A percentile compares a stretch with the other conserved stretches of the same genome.
Conservation (phyloP, 306 rosid genomes). For the Phaseolus lunatus region DNA sequence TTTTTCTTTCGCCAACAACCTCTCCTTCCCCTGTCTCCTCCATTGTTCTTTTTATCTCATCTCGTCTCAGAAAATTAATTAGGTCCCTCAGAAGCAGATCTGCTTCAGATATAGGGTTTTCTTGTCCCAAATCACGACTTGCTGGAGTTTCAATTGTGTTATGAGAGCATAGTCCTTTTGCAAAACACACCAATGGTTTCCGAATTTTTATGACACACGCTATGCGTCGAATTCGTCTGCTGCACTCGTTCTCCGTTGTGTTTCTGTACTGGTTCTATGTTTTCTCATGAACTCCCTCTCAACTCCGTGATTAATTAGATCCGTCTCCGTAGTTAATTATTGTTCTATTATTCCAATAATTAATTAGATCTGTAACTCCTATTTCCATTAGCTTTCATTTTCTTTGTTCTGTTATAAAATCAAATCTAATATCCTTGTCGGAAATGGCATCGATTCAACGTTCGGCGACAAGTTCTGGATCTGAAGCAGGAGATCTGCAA, state of each 20-base stretch:
- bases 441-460: slow-evolving; percentile 63
- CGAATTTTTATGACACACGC: slow-evolving; percentile 37
- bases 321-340: neutral
- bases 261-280: slow-evolving; percentile 65
- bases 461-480: slow-evolving; percentile 68
- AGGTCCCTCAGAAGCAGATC: slow-evolving; percentile 7
- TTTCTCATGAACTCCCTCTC: slow-evolving; percentile 67
- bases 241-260: slow-evolving; percentile 58
- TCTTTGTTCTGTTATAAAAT: neutral
- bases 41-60: neutral
- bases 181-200: slow-evolving; percentile 47
- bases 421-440: neutral
- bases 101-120: slow-evolving; percentile 49
- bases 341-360: neutral
- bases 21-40: neutral
- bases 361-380: slow-evolving; percentile 31
- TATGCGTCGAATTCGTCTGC: slow-evolving; percentile 59
- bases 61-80: neutral
- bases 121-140: neutral
- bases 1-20: neutral
- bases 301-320: neutral
- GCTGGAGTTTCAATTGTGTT: slow-evolving; percentile 7
- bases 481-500: slow-evolving; percentile 64
- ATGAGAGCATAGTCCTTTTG: slow-evolving; percentile 24
- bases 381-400: neutral